Evolutionary conservation across 306 rosid genomes (phyloP).

Genomic region (Vigna trinervia): DNA sequence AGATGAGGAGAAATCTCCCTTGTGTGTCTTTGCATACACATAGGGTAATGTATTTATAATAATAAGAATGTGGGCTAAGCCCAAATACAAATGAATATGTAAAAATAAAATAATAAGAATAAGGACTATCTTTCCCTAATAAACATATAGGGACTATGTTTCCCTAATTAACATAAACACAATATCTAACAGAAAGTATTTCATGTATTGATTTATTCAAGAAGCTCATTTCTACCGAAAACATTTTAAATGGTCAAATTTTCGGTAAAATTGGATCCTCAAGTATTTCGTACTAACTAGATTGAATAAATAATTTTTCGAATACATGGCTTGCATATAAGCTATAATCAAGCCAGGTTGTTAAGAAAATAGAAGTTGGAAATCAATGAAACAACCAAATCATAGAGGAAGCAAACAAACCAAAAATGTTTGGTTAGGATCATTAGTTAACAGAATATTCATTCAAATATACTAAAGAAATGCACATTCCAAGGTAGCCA

Average conservation of each 20-base stretch:
- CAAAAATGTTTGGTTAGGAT: neutral
- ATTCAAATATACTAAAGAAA: neutral
- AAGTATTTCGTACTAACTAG: neutral
- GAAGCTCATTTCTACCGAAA: conserved; percentile 17
- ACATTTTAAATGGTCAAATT: conserved; percentile 2
- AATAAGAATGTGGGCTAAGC: no score
- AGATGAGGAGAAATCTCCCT: no score
- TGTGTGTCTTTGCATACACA: no score
- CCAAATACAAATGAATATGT: no score
- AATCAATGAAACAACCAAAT: conserved; percentile 9
- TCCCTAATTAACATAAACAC: no score
- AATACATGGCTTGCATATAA: conserved; percentile 2
- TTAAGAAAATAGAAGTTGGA: neutral
- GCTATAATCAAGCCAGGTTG: conserved; percentile 4
- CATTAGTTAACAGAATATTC: neutral
- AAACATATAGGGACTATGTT: no score
- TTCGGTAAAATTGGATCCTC: neutral
- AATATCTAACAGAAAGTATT: neutral
- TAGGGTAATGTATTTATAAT: no score
- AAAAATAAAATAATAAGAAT: no score
- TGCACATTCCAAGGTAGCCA: neutral
- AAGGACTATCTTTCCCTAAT: no score
- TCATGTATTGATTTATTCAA: neutral
- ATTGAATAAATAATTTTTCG: conserved; percentile 9
- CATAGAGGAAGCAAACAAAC: neutral